A percentile compares a stretch with the other conserved stretches of the same genome.
Conservation (phyloP, 352 stramenopile species). For the Nothophytophthora sp. region DNA sequence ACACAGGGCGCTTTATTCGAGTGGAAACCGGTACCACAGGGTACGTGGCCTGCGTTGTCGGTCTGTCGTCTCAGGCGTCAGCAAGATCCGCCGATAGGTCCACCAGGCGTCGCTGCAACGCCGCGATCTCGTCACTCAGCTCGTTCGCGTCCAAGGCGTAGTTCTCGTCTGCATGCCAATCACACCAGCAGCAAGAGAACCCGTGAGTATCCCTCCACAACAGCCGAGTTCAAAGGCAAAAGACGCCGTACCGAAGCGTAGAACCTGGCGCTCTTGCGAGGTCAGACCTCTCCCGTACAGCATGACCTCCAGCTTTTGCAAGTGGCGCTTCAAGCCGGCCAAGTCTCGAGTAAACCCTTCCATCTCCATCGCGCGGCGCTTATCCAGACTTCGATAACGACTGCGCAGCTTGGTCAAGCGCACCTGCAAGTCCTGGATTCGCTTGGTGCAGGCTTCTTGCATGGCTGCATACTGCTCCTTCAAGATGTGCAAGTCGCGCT, state of each 20-base stretch:
- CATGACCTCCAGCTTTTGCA: constrained; percentile 74
- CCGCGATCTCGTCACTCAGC: constrained; percentile 61
- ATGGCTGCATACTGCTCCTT: constrained; percentile 79
- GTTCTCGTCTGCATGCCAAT: constrained; percentile 35
- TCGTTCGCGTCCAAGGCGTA: constrained; percentile 59
- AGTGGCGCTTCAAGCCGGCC: constrained; percentile 53
- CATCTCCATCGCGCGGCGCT: constrained; percentile 79
- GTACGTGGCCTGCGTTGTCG: no score
- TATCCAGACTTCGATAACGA: constrained; percentile 66
- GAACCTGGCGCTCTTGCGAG: constrained; percentile 45
- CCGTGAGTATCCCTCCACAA: constrained; percentile 1
- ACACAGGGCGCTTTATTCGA: no score
- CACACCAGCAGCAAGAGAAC: background rate
- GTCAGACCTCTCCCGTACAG: constrained; percentile 56
- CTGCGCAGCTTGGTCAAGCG: constrained; percentile 62
- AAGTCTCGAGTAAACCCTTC: constrained; percentile 80
- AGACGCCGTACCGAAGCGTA: constrained; percentile 35
- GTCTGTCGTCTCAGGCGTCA: constrained; percentile 29
- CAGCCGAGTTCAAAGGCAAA: background rate
- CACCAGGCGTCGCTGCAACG: constrained; percentile 60
- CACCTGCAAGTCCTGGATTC: constrained; percentile 72
- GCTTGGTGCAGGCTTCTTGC: constrained; percentile 64
- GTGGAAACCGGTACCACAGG: no score
- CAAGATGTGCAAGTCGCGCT: constrained; percentile 72
- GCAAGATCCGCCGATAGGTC: constrained; percentile 58